phyloP scores from a whole-genome alignment of 1,284 basidiomycete genomes.

The Lentinula novae-zelandiae region DNA sequence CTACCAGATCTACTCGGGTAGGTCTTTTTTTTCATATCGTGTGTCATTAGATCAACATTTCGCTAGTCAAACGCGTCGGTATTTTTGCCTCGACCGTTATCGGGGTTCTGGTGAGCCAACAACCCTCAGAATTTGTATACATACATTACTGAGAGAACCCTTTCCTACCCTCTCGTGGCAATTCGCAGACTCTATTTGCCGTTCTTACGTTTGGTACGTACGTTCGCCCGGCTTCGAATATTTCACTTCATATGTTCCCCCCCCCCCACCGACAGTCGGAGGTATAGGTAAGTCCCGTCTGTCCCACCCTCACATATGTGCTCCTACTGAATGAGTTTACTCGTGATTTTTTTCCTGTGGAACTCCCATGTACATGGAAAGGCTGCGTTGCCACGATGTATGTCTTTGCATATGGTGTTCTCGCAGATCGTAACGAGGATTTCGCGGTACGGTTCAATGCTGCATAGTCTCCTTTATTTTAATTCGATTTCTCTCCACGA shows the following conservation, averaged over 20 bases:
- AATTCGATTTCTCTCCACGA: not conserved
- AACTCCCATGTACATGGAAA: not conserved
- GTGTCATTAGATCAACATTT: not conserved
- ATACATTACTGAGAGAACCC: not conserved
- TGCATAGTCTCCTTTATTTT: not conserved
- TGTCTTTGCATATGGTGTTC: constrained; percentile 24
- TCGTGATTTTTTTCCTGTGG: not conserved
- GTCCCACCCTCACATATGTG: not conserved
- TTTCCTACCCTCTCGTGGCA: not conserved
- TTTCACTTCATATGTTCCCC: not conserved
- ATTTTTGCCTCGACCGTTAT: constrained; percentile 21
- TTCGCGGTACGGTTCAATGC: constrained; percentile 27
- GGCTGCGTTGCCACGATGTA: constrained; percentile 28
- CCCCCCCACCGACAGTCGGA: constrained; percentile 13
- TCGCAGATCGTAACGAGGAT: constrained; percentile 23
- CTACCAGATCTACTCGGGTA: constrained; percentile 34
- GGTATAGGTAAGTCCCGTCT: constrained; percentile 20
- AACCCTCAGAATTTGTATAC: not conserved
- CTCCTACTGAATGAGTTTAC: not conserved
- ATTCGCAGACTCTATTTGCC: constrained; percentile 16
- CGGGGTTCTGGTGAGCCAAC: constrained; percentile 17
- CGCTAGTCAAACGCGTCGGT: constrained; percentile 22
- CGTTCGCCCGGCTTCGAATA: not conserved
- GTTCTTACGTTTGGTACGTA: constrained; percentile 21
- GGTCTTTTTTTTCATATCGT: not conserved